Conservation (phyloP, 163 green algal genomes). For the Chlamydomonas reinhardtii region DNA sequence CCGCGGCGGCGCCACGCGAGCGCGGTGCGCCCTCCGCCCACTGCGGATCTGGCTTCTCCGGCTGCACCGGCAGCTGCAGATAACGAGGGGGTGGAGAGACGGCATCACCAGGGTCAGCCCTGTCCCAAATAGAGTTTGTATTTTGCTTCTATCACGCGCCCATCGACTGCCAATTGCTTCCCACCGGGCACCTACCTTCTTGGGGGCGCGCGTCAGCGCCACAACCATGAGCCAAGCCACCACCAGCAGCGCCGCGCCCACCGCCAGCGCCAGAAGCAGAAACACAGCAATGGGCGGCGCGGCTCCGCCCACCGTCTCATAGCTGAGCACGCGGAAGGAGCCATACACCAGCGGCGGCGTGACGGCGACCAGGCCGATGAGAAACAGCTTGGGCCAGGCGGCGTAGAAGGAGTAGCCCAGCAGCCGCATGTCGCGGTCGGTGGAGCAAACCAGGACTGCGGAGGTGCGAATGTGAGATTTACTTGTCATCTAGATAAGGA, state of each 20-base stretch:
- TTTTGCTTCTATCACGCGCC: no score
- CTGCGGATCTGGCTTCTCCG: no score
- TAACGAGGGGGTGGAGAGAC: no score
- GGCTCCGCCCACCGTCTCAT: background rate
- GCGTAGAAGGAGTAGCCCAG: constrained; percentile 5
- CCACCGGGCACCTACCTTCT: background rate
- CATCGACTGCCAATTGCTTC: no score
- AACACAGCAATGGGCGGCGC: background rate
- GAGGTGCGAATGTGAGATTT: background rate
- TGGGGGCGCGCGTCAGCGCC: background rate
- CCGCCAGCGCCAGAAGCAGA: background rate
- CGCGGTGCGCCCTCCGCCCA: no score
- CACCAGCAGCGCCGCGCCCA: background rate
- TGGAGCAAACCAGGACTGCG: background rate
- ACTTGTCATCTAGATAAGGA: no score
- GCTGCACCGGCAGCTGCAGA: no score
- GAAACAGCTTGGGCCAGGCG: constrained; percentile 17
- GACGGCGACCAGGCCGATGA: background rate
- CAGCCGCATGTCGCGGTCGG: constrained; percentile 15
- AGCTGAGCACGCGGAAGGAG: background rate
- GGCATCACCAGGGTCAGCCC: no score
- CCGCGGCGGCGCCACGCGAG: no score
- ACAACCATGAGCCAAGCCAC: background rate
- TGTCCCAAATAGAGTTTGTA: no score
- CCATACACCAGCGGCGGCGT: constrained; percentile 3